Evolutionary conservation across 441 rosid species (phyloP), one percentile per base, ranked within the genome.

Genomic region (Brassica balearica): DNA sequence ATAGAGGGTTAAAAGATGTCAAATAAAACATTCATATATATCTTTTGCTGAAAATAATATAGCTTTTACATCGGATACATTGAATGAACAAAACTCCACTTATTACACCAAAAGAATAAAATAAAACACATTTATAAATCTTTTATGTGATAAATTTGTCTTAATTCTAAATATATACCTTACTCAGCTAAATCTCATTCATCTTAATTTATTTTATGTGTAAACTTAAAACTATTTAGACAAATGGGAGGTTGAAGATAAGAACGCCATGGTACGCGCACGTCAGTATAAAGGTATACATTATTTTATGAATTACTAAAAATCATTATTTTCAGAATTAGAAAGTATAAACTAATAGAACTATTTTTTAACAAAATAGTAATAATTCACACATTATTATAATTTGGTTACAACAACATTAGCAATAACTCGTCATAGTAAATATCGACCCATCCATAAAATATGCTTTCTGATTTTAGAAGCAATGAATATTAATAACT

Each of bases 401-500:
- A 27, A 14, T 9, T 55, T 11, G 11, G 19, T 48, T 12, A 53
- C 10, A 66, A 58, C 29, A 38, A 36, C 66, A 71, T 12, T 7
- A 0, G 51, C 65, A 59, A 38, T 23, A 22, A 59, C 46, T 74
- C 48, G 56, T 14, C 72, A 22, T 38, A 19, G 5, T 51, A 51
- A 32, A 32, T 63, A 66, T 15, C 14, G 2, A 60, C 55, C 69
- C 41, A 74, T 38, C 67, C 43, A 9, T 11, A 27, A 15, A 65
- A 27, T 5, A 58, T 9, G 15, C 9, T n/a, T 12, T 60, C 25
- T 41, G 2, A 17, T 73, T 4, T 8, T 51, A 38, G 41, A 67
- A 41, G 10, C 72, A 75, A 48, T 62, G 46, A 8, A 38, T 43
- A 8, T 25, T 53, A 77, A 15, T 64, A 68, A 64, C 58, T 55